Evolutionary conservation across 2,329 filamentous ascomycete species (phyloP).

Genomic region (Stagonosporopsis chrysanthemi): DNA sequence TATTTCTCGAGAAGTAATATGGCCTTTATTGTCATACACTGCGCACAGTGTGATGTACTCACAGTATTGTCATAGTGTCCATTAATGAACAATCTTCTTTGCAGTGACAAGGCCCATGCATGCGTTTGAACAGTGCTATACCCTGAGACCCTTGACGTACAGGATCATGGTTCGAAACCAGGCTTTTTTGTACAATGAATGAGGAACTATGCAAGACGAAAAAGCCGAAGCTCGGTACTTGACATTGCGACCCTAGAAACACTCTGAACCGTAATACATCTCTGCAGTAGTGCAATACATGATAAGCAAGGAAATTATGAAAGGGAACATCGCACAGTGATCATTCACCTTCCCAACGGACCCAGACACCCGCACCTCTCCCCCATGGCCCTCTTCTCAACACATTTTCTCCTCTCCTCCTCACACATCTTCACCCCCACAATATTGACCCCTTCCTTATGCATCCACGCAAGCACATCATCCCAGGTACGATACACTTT

Average conservation of each 20-base stretch:
- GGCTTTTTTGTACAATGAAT: no score
- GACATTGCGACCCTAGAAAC: not conserved
- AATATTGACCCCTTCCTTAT: not conserved
- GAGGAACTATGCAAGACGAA: no score
- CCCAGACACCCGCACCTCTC: conserved; percentile 3
- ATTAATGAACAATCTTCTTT: not conserved
- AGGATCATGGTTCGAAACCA: no score
- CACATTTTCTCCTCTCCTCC: not conserved
- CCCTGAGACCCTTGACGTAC: not conserved
- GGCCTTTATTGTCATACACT: not conserved
- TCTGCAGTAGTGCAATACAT: no score
- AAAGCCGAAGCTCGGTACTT: not conserved
- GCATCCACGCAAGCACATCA: not conserved
- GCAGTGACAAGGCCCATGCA: not conserved
- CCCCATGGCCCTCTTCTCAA: not conserved
- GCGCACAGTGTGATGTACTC: not conserved
- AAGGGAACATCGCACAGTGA: not conserved
- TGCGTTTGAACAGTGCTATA: not conserved
- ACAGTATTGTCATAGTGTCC: not conserved
- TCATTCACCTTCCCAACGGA: not conserved
- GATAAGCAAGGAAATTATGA: no score
- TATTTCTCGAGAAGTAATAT: no score
- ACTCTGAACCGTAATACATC: not conserved
- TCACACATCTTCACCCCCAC: not conserved
- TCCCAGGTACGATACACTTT: not conserved